Evolutionary conservation across 83 land plant species (phyloP).

Genomic region (Thuja plicata): DNA sequence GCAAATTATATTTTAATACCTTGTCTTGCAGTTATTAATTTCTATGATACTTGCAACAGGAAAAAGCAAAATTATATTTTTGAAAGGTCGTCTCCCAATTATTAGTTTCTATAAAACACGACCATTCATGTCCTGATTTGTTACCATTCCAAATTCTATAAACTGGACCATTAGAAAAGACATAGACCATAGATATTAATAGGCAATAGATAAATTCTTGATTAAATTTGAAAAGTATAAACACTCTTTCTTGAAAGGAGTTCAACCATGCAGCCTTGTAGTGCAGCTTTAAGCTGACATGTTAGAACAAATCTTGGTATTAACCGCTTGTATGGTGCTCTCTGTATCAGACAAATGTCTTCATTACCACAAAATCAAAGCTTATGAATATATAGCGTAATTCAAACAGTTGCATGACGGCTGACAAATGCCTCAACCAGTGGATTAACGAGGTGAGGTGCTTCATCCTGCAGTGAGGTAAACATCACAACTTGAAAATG

Average conservation of each 20-base stretch:
- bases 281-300: background rate
- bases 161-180: background rate
- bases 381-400: background rate
- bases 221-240: background rate
- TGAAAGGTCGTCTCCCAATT: background rate
- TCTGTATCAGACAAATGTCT: background rate
- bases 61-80: background rate
- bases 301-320: background rate
- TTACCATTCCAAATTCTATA: background rate
- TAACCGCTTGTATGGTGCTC: background rate
- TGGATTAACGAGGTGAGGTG: conserved; percentile 93
- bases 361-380: background rate
- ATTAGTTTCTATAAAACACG: background rate
- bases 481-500: background rate
- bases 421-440: conserved; percentile 80
- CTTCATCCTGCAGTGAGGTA: conserved; percentile 78
- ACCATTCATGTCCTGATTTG: background rate
- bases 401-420: conserved; percentile 20
- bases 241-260: background rate
- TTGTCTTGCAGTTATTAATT: background rate
- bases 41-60: background rate
- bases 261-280: background rate
- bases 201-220: too few species aligned
- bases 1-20: background rate
- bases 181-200: background rate